Evolutionary conservation across 1,284 basidiomycete genomes (phyloP).

Genomic region (Grifola frondosa): DNA sequence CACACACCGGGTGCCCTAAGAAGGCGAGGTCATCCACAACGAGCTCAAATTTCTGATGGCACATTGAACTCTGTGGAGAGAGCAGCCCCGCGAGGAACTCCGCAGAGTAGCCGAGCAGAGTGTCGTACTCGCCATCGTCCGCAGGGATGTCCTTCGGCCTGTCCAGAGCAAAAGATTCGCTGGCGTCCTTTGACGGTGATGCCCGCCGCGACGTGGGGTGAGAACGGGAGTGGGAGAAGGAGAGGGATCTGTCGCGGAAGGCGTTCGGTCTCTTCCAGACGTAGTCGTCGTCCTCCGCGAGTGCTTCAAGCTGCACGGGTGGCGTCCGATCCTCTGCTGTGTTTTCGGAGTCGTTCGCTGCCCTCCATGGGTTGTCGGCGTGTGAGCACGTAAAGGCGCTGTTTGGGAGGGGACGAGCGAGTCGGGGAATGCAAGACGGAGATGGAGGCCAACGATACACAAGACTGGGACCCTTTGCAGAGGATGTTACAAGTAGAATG

Average conservation of each 20-base stretch:
- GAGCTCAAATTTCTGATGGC: conserved; percentile 94
- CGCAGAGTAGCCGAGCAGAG: conserved; percentile 76
- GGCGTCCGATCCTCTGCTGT: conserved; percentile 16
- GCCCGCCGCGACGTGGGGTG: conserved; percentile 31
- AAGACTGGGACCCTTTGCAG: conserved; percentile 70
- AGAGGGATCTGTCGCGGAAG: conserved; percentile 28
- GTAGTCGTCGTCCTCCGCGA: conserved; percentile 25
- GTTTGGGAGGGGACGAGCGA: conserved; percentile 60
- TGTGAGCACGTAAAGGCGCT: conserved; percentile 45
- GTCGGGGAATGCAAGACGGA: conserved; percentile 54
- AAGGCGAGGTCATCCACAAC: conserved; percentile 92
- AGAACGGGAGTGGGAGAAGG: conserved; percentile 26
- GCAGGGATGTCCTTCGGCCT: conserved; percentile 4
- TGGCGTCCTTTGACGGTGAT: conserved; percentile 30
- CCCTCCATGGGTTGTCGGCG: conserved; percentile 70
- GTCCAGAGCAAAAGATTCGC: conserved; percentile 16
- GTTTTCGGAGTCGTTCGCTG: conserved; percentile 45
- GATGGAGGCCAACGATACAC: conserved; percentile 75
- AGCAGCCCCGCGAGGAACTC: conserved; percentile 83
- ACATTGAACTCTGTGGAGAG: conserved; percentile 77
- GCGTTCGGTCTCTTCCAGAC: conserved; percentile 33
- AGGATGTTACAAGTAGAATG: conserved; percentile 72
- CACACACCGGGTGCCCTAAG: conserved; percentile 91
- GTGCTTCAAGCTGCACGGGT: conserved; percentile 5
- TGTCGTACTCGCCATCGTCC: conserved; percentile 52